Evolutionary conservation across 2,329 filamentous ascomycete species (phyloP), one percentile per base, ranked within the genome.

Genomic region (Podosphaera leucotricha): DNA sequence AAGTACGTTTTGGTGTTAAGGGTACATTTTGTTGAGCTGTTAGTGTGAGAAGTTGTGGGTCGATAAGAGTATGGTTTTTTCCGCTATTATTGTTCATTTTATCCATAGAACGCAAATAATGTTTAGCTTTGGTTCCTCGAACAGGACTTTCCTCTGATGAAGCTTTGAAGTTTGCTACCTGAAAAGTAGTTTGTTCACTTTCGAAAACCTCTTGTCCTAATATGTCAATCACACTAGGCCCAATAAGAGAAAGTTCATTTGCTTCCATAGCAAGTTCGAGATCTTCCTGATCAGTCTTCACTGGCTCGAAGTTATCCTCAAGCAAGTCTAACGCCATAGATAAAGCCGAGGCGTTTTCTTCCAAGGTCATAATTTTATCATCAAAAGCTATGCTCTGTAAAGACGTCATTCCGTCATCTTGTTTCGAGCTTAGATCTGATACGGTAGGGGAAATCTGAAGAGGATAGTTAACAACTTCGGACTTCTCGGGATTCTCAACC

Each of bases 51-150:
- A 71, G 59, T 19, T 61, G 61, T 16, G 67, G 67, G 46, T 75
- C 69, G 8, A 64, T 48, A 26, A 71, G 58, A 8, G 71, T 59
- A 24, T 66, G 64, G 55, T 80, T 80, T 55, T 80, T 76, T 51
- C 80, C 74, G 2, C 68, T 74, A 52, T 78, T 78, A 49, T 76
- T 71, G 49, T 79, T 70, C 6, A 33, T 6, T 52, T 72, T 77
- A 1, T 69, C 68, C 47, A 77, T 72, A 0, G 75, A 78, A 2
- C 67, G 56, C 0, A 64, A 60, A 37, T 70, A 66, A 15, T 71
- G 66, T 16, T 54, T 50, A 1, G 20, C 8, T 36, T 20, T 41
- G 21, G 15, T 21, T n/a, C 6, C 15, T 33, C 13, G 10, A 13
- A 33, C 13, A n/a, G 28, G 28, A 33, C 28, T 33, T 3, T 33